Percentiles rank a stretch among this genome's conserved stretches.
Evolutionary conservation across 2,329 filamentous ascomycete species (phyloP).

Genomic region (Pseudopithomyces chartarum): DNA sequence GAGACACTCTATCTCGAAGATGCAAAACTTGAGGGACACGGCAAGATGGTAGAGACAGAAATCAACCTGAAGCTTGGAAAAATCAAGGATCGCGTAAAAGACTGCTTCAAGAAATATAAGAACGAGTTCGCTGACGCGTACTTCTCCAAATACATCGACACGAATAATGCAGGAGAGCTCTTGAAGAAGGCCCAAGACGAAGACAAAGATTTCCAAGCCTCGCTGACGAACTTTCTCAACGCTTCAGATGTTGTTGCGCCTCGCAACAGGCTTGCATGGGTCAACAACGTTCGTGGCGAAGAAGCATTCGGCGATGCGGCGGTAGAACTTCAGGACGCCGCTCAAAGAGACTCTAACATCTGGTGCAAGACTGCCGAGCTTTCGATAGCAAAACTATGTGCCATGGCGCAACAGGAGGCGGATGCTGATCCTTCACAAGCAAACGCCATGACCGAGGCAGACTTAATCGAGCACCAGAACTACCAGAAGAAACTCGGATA

Average conservation of each 20-base stretch:
- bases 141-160: conserved; percentile 76
- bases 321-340: conserved; percentile 71
- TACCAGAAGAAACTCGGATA: conserved; percentile 54
- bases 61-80: conserved; percentile 49
- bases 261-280: conserved; percentile 85
- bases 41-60: conserved; percentile 43
- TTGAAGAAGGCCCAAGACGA: conserved; percentile 72
- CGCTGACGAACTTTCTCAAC: conserved; percentile 75
- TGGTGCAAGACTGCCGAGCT: conserved; percentile 96
- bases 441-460: conserved; percentile 40
- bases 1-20: conserved; percentile 49
- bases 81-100: conserved; percentile 48
- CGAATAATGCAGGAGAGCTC: conserved; percentile 52
- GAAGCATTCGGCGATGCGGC: conserved; percentile 72
- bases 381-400: conserved; percentile 80
- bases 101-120: conserved; percentile 68
- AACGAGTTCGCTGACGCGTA: conserved; percentile 74
- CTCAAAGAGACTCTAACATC: conserved; percentile 73
- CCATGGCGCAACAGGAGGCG: conserved; percentile 61
- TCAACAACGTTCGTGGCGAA: conserved; percentile 84
- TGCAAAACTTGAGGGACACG: conserved; percentile 32
- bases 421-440: conserved; percentile 32
- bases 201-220: conserved; percentile 52
- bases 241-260: conserved; percentile 64
- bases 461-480: conserved; percentile 34